These are phyloP conservation scores for Turnera subulata DNA, from an alignment of 345 rosid genomes.

Conservation along the genomic window DNA sequence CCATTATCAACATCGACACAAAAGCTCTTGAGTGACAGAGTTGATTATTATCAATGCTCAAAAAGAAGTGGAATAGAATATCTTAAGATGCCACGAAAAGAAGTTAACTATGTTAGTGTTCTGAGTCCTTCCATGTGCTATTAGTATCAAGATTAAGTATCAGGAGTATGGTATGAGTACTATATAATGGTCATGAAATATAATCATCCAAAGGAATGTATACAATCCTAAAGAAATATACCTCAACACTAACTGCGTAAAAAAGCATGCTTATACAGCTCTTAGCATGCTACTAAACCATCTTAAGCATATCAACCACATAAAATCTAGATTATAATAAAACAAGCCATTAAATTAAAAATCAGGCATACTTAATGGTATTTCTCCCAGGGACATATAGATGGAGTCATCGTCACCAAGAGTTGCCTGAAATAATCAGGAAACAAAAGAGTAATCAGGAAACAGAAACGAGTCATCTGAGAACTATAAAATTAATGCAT, in stretches of 20 bases:
- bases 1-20: no score
- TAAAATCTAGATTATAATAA: slow-evolving; percentile 21
- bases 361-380: slow-evolving; percentile 74
- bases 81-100: neutral
- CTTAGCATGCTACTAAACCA: slow-evolving; percentile 8
- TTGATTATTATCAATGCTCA: no score
- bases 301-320: slow-evolving; percentile 17
- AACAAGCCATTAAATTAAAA: slow-evolving; percentile 24
- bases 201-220: neutral
- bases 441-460: slow-evolving; percentile 8
- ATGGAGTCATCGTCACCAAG: slow-evolving; percentile 85
- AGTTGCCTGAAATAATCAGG: slow-evolving; percentile 47
- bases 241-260: slow-evolving; percentile 10
- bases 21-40: no score
- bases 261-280: neutral
- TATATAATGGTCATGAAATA: neutral
- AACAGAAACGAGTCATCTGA: slow-evolving; percentile 13
- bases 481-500: slow-evolving; percentile 7
- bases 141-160: no score
- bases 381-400: slow-evolving; percentile 95
- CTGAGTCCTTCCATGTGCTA: no score
- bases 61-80: neutral
- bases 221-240: slow-evolving; percentile 3
- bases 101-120: neutral
- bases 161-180: no score